Conservation (phyloP, 1,139 yeast genomes). For the Protomyces arabidopsidicola region DNA sequence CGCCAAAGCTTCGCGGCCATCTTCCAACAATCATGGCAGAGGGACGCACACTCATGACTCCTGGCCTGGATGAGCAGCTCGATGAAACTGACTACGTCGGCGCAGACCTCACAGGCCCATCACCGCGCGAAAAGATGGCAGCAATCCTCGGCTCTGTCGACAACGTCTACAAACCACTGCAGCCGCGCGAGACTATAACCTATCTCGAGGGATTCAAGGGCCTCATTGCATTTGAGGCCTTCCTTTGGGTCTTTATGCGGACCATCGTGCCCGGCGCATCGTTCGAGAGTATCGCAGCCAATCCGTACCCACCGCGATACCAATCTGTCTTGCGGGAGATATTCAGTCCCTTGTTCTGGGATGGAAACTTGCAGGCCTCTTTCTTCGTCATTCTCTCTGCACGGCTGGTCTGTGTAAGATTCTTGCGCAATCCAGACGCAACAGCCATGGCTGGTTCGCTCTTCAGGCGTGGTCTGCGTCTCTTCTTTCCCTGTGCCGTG, state of each 20-base stretch:
- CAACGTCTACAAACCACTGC: not conserved
- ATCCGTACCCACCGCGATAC: conserved; percentile 20
- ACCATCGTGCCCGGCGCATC: conserved; percentile 25
- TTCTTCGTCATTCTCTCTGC: conserved; percentile 25
- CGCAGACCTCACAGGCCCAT: conserved; percentile 9
- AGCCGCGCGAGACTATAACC: not conserved
- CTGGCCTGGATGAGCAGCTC: conserved; percentile 14
- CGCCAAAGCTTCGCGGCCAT: too few relatives aligned
- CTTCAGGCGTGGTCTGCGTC: conserved; percentile 19
- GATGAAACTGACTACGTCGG: conserved; percentile 21
- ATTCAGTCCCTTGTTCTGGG: conserved; percentile 25
- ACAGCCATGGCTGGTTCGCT: conserved; percentile 23
- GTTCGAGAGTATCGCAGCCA: conserved; percentile 15
- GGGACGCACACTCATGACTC: conserved; percentile 6
- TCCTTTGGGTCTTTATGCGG: conserved; percentile 24
- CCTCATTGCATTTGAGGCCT: conserved; percentile 23
- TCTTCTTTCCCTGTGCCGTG: conserved; percentile 24
- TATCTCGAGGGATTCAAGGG: conserved; percentile 20
- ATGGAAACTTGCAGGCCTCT: conserved; percentile 19
- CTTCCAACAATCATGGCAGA: not conserved
- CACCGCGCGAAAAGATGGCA: not conserved
- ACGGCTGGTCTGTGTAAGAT: conserved; percentile 14
- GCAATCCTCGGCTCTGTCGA: conserved; percentile 4
- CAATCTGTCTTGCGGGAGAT: conserved; percentile 23
- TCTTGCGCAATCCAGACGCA: not conserved